These are phyloP conservation scores for Camellia oleifera DNA, from an alignment of 179 eudicot species.

Conservation along the genomic window DNA sequence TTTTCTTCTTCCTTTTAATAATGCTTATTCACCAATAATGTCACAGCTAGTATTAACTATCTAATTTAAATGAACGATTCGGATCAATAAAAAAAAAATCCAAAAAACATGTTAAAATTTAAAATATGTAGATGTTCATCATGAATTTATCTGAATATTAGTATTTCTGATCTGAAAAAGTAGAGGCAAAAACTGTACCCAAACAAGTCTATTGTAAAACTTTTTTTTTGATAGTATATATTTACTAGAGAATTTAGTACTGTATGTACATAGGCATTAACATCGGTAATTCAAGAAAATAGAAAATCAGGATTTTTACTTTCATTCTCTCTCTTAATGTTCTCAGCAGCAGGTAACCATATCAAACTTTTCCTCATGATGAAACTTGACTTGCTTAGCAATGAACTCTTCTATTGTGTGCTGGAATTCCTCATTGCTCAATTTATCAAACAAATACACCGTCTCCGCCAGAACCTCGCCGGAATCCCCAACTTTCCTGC, in stretches of 20 bases:
- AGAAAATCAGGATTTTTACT: background rate
- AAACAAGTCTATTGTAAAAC: no score
- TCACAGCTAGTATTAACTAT: no score
- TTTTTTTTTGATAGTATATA: no score
- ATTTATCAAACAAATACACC: background rate
- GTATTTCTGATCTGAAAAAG: no score
- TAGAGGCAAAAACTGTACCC: background rate
- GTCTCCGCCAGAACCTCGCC: background rate
- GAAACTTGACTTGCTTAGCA: conserved; percentile 53
- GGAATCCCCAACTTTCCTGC: conserved; percentile 18
- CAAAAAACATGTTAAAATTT: no score
- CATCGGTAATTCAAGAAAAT: background rate
- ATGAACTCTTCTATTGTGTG: conserved; percentile 53
- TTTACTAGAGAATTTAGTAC: background rate
- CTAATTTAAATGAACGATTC: no score
- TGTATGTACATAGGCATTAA: background rate
- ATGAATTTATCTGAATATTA: no score
- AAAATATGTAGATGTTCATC: no score
- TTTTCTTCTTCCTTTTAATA: no score
- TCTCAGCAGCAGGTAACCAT: conserved; percentile 31
- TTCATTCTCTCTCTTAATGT: background rate
- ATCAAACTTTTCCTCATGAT: conserved; percentile 41
- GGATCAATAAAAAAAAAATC: no score
- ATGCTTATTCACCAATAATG: no score
- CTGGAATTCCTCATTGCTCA: conserved; percentile 54